Percentiles rank a stretch among this genome's conserved stretches.
These are phyloP conservation scores for Cnidoscolus chayamansa DNA, from an alignment of 441 rosid species.

Conservation along the genomic window DNA sequence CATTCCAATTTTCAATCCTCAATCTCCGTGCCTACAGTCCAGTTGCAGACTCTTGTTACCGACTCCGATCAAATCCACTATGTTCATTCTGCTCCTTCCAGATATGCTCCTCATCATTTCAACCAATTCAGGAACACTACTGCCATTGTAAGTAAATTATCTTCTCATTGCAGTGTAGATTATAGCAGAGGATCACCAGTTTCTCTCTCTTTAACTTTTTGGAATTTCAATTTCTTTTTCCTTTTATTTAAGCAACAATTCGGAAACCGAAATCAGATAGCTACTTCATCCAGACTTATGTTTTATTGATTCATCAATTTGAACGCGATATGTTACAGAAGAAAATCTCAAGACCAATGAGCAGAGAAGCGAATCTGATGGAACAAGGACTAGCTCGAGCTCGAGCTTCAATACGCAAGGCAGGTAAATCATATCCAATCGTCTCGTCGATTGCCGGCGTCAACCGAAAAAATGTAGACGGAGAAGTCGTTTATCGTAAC, in stretches of 20 bases:
- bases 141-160: constrained; percentile 12
- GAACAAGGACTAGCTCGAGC: constrained; percentile 64
- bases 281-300: too few species aligned
- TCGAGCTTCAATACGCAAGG: constrained; percentile 59
- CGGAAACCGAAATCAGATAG: not conserved
- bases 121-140: constrained; percentile 20
- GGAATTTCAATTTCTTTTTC: not conserved
- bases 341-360: constrained; percentile 29
- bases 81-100: not conserved
- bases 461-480: constrained; percentile 18
- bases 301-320: too few species aligned
- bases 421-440: constrained; percentile 29
- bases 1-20: constrained; percentile 14
- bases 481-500: constrained; percentile 50
- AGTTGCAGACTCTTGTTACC: constrained; percentile 29
- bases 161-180: not conserved
- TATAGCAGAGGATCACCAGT: not conserved
- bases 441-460: constrained; percentile 25
- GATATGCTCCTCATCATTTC: not conserved
- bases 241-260: not conserved
- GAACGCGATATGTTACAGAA: constrained; percentile 27
- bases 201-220: constrained; percentile 8
- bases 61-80: constrained; percentile 30
- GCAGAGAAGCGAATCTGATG: constrained; percentile 33
- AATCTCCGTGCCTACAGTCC: constrained; percentile 18